Percentiles rank a stretch among this genome's conserved stretches.
Evolutionary conservation across 108 stramenopile species (phyloP).

Genomic region (Fistulifera pelliculosa): DNA sequence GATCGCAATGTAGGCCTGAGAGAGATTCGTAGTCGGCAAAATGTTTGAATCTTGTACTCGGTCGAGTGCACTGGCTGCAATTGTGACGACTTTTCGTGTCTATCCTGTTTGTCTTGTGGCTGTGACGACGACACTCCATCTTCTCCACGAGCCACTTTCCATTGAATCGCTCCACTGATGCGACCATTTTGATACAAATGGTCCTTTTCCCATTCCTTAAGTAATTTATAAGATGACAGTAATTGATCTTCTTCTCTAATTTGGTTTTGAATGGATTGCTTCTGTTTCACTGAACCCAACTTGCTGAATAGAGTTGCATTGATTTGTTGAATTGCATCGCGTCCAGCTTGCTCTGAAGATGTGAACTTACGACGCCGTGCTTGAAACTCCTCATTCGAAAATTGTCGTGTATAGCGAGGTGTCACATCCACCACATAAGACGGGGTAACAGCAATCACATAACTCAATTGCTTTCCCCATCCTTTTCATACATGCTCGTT

Average conservation of each 20-base stretch:
- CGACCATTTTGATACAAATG: conserved; percentile 36
- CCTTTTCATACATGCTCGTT: conserved; percentile 96
- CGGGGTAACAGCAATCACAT: conserved; percentile 49
- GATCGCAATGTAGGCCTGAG: no score
- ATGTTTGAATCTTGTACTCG: conserved; percentile 3
- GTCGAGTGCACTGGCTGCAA: not conserved
- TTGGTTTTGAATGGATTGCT: not conserved
- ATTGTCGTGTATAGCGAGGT: conserved; percentile 77
- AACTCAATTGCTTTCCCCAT: conserved; percentile 90
- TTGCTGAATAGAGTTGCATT: conserved; percentile 22
- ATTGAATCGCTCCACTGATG: conserved; percentile 57
- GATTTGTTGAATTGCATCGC: conserved; percentile 24
- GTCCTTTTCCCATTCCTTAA: conserved; percentile 28
- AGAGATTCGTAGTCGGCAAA: conserved; percentile 26
- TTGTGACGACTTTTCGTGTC: not conserved
- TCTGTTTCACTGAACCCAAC: conserved; percentile 3
- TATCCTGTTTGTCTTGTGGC: not conserved
- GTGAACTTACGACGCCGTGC: conserved; percentile 39
- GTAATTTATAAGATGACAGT: conserved; percentile 17
- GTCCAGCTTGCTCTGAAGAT: conserved; percentile 28
- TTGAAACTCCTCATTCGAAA: conserved; percentile 47
- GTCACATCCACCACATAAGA: conserved; percentile 89
- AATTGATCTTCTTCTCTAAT: conserved; percentile 15
- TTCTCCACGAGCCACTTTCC: conserved; percentile 63
- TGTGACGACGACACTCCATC: conserved; percentile 19